phyloP scores from a whole-genome alignment of 2,329 filamentous ascomycete genomes.

The Diaporthe vaccinii region DNA sequence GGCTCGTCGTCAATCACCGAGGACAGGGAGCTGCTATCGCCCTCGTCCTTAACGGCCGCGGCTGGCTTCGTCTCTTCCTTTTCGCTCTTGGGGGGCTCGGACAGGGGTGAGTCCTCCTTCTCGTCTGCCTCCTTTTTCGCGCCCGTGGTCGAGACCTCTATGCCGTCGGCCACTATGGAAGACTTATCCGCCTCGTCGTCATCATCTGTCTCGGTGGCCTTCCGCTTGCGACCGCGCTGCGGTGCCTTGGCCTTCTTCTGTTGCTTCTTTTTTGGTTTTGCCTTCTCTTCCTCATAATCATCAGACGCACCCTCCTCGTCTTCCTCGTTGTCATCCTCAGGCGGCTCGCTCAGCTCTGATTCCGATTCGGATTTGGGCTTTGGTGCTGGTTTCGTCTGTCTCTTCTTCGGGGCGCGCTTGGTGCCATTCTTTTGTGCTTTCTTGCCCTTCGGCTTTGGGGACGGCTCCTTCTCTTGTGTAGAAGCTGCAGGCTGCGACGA shows the following conservation, averaged over 20 bases:
- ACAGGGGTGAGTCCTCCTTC: slow-evolving; percentile 24
- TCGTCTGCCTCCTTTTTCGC: slow-evolving; percentile 47
- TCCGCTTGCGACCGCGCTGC: slow-evolving; percentile 38
- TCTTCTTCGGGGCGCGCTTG: slow-evolving; percentile 51
- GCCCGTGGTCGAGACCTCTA: slow-evolving; percentile 36
- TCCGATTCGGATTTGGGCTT: slow-evolving; percentile 44
- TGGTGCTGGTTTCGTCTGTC: slow-evolving; percentile 39
- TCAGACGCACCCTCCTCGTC: slow-evolving; percentile 45
- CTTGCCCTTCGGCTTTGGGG: slow-evolving; percentile 28
- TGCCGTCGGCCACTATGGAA: slow-evolving; percentile 24
- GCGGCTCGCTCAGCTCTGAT: slow-evolving; percentile 39
- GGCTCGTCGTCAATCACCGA: slow-evolving; percentile 82
- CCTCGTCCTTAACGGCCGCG: slow-evolving; percentile 34
- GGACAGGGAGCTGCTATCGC: slow-evolving; percentile 69
- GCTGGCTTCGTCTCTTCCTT: slow-evolving; percentile 5
- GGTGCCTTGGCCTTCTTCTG: slow-evolving; percentile 32
- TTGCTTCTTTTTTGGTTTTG: slow-evolving; percentile 42
- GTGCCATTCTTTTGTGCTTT: slow-evolving; percentile 48
- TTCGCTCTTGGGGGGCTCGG: slow-evolving; percentile 16
- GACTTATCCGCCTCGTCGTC: slow-evolving; percentile 43
- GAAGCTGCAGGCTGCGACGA: slow-evolving; percentile 27
- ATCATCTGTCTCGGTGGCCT: slow-evolving; percentile 50
- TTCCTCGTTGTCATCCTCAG: slow-evolving; percentile 45
- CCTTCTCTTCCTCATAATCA: slow-evolving; percentile 49
- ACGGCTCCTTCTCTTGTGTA: slow-evolving; percentile 41